These are phyloP conservation scores for Wallemia ichthyophaga DNA, from an alignment of 1,284 basidiomycete species.

Conservation along the genomic window DNA sequence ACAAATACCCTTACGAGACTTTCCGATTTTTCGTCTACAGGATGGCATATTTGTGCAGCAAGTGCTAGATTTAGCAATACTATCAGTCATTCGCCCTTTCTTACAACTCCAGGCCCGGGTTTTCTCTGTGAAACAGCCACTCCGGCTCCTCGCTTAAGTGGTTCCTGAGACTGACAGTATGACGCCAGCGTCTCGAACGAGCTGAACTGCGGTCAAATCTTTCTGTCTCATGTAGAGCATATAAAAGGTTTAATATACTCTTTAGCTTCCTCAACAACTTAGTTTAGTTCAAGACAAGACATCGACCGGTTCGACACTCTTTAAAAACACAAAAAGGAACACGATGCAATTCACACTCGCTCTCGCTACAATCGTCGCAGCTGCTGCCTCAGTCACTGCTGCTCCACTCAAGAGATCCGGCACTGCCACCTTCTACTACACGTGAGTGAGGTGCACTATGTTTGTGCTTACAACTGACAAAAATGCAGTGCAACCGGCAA, in stretches of 20 bases:
- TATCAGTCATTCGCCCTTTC: too few relatives aligned
- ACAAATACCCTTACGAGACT: too few relatives aligned
- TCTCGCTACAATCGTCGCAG: not conserved
- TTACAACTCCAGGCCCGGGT: too few relatives aligned
- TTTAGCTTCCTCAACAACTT: not conserved
- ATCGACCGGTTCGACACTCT: not conserved
- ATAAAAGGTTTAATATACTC: not conserved
- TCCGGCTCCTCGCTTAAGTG: not conserved
- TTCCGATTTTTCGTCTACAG: too few relatives aligned
- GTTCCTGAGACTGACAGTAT: not conserved
- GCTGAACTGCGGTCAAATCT: not conserved
- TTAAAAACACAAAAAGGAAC: not conserved
- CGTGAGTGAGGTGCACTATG: too few relatives aligned
- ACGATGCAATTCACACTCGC: not conserved
- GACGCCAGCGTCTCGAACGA: not conserved
- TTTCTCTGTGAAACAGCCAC: too few relatives aligned
- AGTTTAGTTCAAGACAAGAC: not conserved
- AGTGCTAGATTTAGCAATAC: too few relatives aligned
- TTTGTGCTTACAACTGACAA: too few relatives aligned
- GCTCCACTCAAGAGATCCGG: not conserved
- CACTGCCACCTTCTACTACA: too few relatives aligned
- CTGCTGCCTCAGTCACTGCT: not conserved
- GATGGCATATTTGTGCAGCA: too few relatives aligned
- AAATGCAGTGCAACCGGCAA: too few relatives aligned
- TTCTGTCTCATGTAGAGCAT: not conserved